Evolutionary conservation across 2,329 filamentous ascomycete genomes (phyloP).

Genomic region (Arthroderma sp.): DNA sequence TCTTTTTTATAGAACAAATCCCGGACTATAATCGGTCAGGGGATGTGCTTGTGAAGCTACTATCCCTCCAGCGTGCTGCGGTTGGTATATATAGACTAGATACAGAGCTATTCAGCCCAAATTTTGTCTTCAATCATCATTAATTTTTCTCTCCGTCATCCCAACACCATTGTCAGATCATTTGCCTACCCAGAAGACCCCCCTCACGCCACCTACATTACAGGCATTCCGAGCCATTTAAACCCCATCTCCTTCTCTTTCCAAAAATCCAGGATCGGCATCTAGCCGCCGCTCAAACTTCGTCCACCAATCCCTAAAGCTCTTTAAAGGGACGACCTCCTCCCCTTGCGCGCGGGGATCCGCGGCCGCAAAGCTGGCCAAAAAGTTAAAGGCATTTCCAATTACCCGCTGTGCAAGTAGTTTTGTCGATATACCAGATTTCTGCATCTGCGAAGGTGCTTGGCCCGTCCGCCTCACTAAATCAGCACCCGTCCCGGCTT

Average conservation of each 20-base stretch:
- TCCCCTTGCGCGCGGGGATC: slow-evolving; percentile 43
- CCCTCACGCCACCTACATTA: too few relatives aligned
- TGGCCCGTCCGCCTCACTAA: slow-evolving; percentile 18
- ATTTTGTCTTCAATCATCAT: too few relatives aligned
- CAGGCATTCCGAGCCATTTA: not conserved
- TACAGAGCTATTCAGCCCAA: too few relatives aligned
- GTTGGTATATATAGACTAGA: too few relatives aligned
- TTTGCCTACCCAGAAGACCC: too few relatives aligned
- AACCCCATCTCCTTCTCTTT: slow-evolving; percentile 45
- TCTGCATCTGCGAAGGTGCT: slow-evolving; percentile 11
- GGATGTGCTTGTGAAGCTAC: too few relatives aligned
- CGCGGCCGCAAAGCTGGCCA: slow-evolving; percentile 68
- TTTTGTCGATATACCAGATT: slow-evolving; percentile 48
- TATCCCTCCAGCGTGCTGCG: too few relatives aligned
- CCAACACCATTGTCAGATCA: too few relatives aligned
- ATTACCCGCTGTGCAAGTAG: slow-evolving; percentile 86
- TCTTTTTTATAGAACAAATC: too few relatives aligned
- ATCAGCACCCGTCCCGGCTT: slow-evolving; percentile 17
- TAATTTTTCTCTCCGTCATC: too few relatives aligned
- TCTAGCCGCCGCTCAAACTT: slow-evolving; percentile 87
- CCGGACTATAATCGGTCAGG: too few relatives aligned
- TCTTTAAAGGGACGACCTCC: slow-evolving; percentile 85
- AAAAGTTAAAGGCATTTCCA: slow-evolving; percentile 91
- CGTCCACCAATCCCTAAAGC: slow-evolving; percentile 94
- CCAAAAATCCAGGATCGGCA: slow-evolving; percentile 76